These are phyloP conservation scores for Dioscorea zingiberensis DNA, from an alignment of 106 monocot genomes.

Conservation along the genomic window DNA sequence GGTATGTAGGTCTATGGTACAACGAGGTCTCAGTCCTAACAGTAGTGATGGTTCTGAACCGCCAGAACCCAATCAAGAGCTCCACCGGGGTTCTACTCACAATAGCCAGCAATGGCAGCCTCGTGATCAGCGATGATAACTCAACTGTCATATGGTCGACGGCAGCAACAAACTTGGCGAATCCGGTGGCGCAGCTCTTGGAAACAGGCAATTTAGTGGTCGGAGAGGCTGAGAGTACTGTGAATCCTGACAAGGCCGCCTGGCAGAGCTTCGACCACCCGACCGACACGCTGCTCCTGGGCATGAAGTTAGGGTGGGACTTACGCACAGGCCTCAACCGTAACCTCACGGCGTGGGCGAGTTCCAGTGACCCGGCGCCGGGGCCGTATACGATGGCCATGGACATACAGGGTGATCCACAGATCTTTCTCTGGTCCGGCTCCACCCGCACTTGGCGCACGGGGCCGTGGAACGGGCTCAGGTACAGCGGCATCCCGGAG, in stretches of 20 bases:
- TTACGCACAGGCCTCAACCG: constrained; percentile 14
- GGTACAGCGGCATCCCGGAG: constrained; percentile 24
- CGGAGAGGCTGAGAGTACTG: background rate
- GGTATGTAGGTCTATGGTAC: constrained; percentile 41
- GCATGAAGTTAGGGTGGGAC: constrained; percentile 45
- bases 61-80: constrained; percentile 11
- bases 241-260: background rate
- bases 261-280: constrained; percentile 76
- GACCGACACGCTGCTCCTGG: constrained; percentile 49
- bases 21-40: constrained; percentile 7
- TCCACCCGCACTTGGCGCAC: background rate
- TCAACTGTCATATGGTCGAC: background rate
- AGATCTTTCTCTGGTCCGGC: background rate
- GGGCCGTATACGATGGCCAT: constrained; percentile 8
- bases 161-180: background rate
- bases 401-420: background rate
- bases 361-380: constrained; percentile 26
- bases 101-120: constrained; percentile 12
- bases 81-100: background rate
- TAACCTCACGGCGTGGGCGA: constrained; percentile 31
- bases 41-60: constrained; percentile 40
- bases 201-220: constrained; percentile 49
- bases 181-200: constrained; percentile 16
- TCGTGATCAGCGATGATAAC: constrained; percentile 1
- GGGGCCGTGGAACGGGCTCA: constrained; percentile 32